These are phyloP conservation scores for Suhomyces emberorum DNA, from an alignment of 805 yeast genomes.

Conservation along the genomic window DNA sequence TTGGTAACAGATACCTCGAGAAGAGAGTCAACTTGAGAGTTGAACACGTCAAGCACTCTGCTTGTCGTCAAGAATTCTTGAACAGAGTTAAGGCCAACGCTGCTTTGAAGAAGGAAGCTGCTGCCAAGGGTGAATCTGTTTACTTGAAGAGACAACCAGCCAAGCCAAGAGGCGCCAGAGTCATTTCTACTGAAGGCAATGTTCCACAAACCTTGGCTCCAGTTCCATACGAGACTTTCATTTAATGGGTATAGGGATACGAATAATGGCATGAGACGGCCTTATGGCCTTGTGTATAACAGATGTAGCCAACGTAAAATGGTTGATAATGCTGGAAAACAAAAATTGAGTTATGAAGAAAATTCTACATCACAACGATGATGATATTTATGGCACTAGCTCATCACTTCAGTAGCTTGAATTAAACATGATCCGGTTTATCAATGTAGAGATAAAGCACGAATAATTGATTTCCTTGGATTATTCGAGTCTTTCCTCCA, in stretches of 20 bases:
- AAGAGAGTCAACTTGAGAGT: conserved; percentile 98
- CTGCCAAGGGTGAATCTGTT: conserved; percentile 87
- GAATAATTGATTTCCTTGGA: no score
- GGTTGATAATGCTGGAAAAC: no score
- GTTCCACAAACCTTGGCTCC: conserved; percentile 97
- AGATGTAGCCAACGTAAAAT: no score
- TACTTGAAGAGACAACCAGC: conserved; percentile 98
- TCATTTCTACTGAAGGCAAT: conserved; percentile 77
- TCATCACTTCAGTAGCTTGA: no score
- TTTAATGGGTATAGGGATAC: conserved; percentile 48
- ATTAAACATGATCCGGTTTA: no score
- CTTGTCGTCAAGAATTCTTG: conserved; percentile 98
- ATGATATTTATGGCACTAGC: no score
- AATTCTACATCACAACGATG: no score
- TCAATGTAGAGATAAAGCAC: no score
- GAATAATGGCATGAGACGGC: not conserved
- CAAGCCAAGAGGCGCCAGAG: conserved; percentile 91
- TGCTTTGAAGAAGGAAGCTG: conserved; percentile 89
- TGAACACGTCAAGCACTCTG: conserved; percentile 99
- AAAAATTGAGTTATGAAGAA: no score
- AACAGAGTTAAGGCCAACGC: conserved; percentile 98
- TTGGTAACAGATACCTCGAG: conserved; percentile 98
- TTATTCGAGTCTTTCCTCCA: no score
- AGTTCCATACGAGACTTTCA: conserved; percentile 99
- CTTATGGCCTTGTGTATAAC: not conserved